These are phyloP conservation scores for Fusarium graminum DNA, from an alignment of 2,329 filamentous ascomycete species.

Conservation along the genomic window DNA sequence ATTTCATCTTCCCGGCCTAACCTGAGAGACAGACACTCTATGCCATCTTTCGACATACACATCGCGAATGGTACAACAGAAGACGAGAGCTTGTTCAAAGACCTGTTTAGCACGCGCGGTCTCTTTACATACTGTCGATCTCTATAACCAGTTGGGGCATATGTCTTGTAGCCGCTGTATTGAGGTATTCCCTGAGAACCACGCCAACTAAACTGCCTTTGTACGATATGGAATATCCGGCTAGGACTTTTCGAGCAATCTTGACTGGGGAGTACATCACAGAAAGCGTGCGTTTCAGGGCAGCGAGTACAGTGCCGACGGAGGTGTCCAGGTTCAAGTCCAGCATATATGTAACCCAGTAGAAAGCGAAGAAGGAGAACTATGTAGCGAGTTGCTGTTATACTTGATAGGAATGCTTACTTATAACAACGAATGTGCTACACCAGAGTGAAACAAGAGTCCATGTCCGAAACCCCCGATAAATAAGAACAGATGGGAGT, in stretches of 20 bases:
- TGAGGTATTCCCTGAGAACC: background rate
- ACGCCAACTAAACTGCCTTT: background rate
- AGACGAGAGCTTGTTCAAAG: conserved; percentile 10
- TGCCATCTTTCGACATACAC: background rate
- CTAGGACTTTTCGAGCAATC: background rate
- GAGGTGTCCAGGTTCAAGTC: too few relatives aligned
- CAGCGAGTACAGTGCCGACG: background rate
- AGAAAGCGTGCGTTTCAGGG: too few relatives aligned
- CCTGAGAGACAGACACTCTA: conserved; percentile 10
- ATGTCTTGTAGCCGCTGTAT: background rate
- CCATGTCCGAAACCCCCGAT: background rate
- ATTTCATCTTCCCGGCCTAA: background rate
- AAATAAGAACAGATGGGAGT: background rate
- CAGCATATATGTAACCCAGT: background rate
- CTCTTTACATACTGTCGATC: conserved; percentile 14
- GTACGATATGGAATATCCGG: background rate
- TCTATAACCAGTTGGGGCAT: background rate
- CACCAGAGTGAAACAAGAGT: background rate
- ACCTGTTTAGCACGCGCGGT: conserved; percentile 25
- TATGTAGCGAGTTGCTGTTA: background rate
- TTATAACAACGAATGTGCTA: background rate
- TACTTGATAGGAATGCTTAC: background rate
- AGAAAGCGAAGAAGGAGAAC: background rate
- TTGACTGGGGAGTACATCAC: background rate
- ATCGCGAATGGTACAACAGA: conserved; percentile 15